Base-by-base conservation (phyloP, 2,329 filamentous ascomycete species). In the Ciborinia camelliae region DNA sequence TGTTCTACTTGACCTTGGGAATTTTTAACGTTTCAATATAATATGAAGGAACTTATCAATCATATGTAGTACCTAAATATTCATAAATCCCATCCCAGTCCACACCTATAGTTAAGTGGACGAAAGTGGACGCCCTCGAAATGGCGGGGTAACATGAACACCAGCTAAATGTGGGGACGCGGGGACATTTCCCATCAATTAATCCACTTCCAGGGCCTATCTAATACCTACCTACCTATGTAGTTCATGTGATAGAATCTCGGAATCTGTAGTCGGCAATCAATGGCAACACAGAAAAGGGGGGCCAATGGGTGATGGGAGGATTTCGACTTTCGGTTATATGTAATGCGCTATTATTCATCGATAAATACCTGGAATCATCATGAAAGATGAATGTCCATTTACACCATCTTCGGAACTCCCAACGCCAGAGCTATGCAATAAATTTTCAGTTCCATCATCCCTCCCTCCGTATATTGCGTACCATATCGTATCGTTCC, bases 371-470 rank as follows among this genome's bases (percentile, higher is more conserved):
- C 30, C 41, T 59, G 37, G 55, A 58, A 26, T 58, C 55, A 58
- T 58, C 28, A 4, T 47, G 55, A 32, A 23, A 43, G 39, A 58
- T 45, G 54, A 59, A 14, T 47, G 55, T n/a, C 59, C 47, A 53
- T 54, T 18, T 54, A 43, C 48, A 62, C 50, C 59, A 23, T 62
- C 30, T n/a, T 23, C 20, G 3, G 23, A 30, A 32, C 4, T 20
- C 53, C 62, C 28, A 63, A 59, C 62, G 62, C 62, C 62, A 26
- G 12, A 45, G 62, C 62, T 63, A 63, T 63, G 62, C 62, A 66
- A 26, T 30, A 55, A 52, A 64, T 41, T 15, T 52, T 30, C 55
- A 14, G 20, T 35, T 51, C 18, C 18, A 20, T 30, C 60, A 23
- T 37, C 26, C 45, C 7, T 60, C 20, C 3, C 7, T 60, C 20